Evolutionary conservation across 2,329 filamentous ascomycete genomes (phyloP).

Genomic region (Tolypocladium tropicale): DNA sequence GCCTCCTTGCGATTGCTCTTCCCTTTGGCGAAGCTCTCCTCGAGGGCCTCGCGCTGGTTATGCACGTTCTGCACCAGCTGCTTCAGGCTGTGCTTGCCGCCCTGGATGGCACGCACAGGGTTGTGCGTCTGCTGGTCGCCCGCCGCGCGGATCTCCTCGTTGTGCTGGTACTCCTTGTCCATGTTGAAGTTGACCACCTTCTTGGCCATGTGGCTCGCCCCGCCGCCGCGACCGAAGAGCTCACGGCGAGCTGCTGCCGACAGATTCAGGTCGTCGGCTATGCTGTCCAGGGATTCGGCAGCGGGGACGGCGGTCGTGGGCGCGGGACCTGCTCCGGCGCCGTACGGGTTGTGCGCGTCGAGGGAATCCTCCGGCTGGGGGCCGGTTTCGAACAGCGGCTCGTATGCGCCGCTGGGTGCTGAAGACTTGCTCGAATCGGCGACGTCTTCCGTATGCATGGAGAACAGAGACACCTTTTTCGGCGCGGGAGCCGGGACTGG

Average conservation of each 20-base stretch:
- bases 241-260: conserved; percentile 68
- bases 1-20: conserved; percentile 73
- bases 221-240: conserved; percentile 64
- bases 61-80: conserved; percentile 78
- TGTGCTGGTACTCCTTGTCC: conserved; percentile 75
- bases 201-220: conserved; percentile 25
- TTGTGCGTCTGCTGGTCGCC: conserved; percentile 68
- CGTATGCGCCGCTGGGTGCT: conserved; percentile 27
- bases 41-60: conserved; percentile 74
- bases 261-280: conserved; percentile 71
- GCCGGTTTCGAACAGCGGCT: conserved; percentile 37
- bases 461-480: conserved; percentile 60
- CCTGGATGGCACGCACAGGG: conserved; percentile 74
- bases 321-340: conserved; percentile 11
- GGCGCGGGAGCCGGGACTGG: conserved; percentile 15
- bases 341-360: conserved; percentile 21
- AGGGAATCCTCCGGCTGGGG: conserved; percentile 9
- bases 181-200: conserved; percentile 81
- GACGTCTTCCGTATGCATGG: conserved; percentile 38
- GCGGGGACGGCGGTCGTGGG: conserved; percentile 16
- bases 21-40: conserved; percentile 83
- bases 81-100: conserved; percentile 74
- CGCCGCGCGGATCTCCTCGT: conserved; percentile 62
- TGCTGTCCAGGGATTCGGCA: conserved; percentile 52
- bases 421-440: conserved; percentile 11